Conservation (phyloP, 257 asterid genomes). For the Echites panduratus region DNA sequence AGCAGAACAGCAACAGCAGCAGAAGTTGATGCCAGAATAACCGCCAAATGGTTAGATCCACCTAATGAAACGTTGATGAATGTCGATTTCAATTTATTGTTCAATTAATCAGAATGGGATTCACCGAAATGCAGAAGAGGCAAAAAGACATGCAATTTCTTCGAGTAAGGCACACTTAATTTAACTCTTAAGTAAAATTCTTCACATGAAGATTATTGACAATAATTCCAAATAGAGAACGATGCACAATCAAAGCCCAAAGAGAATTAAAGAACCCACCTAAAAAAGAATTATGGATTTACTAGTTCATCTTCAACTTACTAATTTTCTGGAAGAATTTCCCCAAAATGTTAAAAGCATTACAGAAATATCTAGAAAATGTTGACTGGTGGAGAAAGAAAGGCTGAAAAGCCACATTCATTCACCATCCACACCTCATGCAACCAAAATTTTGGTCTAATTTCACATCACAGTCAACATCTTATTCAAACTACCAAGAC, state of each 20-base stretch:
- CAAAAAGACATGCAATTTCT: not conserved
- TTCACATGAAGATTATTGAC: not conserved
- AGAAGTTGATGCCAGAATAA: constrained; percentile 38
- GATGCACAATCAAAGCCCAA: not conserved
- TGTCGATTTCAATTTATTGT: not conserved
- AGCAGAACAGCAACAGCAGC: constrained; percentile 37
- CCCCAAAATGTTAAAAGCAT: not conserved
- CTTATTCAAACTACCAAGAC: not conserved
- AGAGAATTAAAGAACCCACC: no score
- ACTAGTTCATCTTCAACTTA: not conserved
- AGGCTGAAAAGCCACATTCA: not conserved
- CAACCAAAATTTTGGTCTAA: no score
- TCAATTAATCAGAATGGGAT: not conserved
- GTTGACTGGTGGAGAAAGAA: not conserved
- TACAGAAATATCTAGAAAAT: not conserved
- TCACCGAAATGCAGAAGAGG: not conserved
- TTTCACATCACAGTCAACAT: not conserved
- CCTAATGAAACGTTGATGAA: constrained; percentile 21
- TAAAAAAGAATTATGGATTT: not conserved
- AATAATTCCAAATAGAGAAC: not conserved
- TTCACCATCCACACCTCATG: not conserved
- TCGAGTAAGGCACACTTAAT: not conserved
- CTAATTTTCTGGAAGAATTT: not conserved
- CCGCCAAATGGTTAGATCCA: constrained; percentile 34
- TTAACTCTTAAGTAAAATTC: not conserved